Evolutionary conservation across 2,329 filamentous ascomycete species (phyloP).

Genomic region (Escovopsis sp.): DNA sequence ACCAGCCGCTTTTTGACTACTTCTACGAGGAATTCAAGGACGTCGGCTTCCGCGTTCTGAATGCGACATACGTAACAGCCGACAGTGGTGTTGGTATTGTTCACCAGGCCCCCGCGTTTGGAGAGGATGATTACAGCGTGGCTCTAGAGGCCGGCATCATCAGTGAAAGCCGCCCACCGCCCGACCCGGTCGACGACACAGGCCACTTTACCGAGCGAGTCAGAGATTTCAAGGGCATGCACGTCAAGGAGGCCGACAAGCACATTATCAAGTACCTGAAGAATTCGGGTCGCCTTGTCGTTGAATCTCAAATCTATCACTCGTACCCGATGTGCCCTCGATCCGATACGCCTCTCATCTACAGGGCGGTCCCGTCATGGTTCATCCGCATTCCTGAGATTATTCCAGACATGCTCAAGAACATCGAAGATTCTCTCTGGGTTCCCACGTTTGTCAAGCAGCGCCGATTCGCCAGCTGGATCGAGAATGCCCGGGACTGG

Average conservation of each 20-base stretch:
- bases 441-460: slow-evolving; percentile 85
- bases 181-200: slow-evolving; percentile 77
- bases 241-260: slow-evolving; percentile 88
- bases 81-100: slow-evolving; percentile 90
- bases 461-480: slow-evolving; percentile 82
- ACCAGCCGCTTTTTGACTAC: slow-evolving; percentile 79
- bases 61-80: slow-evolving; percentile 72
- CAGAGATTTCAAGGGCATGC: slow-evolving; percentile 66
- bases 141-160: slow-evolving; percentile 65
- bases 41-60: slow-evolving; percentile 65
- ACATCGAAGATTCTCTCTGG: slow-evolving; percentile 83
- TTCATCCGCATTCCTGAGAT: slow-evolving; percentile 79
- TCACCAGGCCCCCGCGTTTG: slow-evolving; percentile 84
- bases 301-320: slow-evolving; percentile 78
- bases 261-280: slow-evolving; percentile 84
- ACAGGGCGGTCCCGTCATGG: slow-evolving; percentile 85
- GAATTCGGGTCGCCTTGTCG: slow-evolving; percentile 57
- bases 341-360: slow-evolving; percentile 90
- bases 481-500: slow-evolving; percentile 83
- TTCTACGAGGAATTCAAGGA: slow-evolving; percentile 84
- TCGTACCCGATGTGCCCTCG: slow-evolving; percentile 89
- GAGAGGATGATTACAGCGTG: slow-evolving; percentile 89
- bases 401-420: slow-evolving; percentile 77
- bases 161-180: slow-evolving; percentile 60
- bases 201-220: slow-evolving; percentile 68